These are phyloP conservation scores for Hypoxylon sp. DNA, from an alignment of 2,329 filamentous ascomycete genomes.

Conservation along the genomic window DNA sequence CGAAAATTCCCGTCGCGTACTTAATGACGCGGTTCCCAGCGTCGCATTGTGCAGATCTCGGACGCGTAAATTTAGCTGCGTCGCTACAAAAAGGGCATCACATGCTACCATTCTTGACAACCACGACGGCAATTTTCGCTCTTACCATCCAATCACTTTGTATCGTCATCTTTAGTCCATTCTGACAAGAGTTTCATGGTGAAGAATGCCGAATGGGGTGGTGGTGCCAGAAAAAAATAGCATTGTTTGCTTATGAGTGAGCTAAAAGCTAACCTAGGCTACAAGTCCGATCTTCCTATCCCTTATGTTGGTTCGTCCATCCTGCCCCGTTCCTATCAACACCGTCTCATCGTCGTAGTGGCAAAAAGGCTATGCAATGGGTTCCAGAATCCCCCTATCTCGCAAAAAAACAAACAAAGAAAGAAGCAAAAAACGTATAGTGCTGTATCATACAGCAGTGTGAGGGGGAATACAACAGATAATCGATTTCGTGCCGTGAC, in stretches of 20 bases:
- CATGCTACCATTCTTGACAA: conserved; percentile 3
- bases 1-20: conserved; percentile 33
- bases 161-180: not conserved
- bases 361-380: conserved; percentile 5
- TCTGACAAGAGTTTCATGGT: not conserved
- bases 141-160: not conserved
- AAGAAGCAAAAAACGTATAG: conserved; percentile 10
- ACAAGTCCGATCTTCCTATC: not conserved
- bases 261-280: not conserved
- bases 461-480: conserved; percentile 9
- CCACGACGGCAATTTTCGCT: conserved; percentile 3
- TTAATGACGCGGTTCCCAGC: conserved; percentile 21
- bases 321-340: conserved; percentile 11
- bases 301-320: conserved; percentile 2
- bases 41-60: conserved; percentile 5
- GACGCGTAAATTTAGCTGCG: conserved; percentile 9
- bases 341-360: conserved; percentile 2
- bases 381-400: not conserved
- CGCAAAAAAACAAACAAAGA: conserved; percentile 5
- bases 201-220: not conserved
- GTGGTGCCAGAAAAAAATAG: conserved; percentile 1
- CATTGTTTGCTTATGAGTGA: conserved; percentile 11
- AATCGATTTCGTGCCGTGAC: conserved; percentile 22
- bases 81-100: conserved; percentile 12
- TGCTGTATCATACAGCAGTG: conserved; percentile 13